Base-by-base conservation (phyloP, 2,329 filamentous ascomycete genomes). In the Colletotrichum eleusines region DNA sequence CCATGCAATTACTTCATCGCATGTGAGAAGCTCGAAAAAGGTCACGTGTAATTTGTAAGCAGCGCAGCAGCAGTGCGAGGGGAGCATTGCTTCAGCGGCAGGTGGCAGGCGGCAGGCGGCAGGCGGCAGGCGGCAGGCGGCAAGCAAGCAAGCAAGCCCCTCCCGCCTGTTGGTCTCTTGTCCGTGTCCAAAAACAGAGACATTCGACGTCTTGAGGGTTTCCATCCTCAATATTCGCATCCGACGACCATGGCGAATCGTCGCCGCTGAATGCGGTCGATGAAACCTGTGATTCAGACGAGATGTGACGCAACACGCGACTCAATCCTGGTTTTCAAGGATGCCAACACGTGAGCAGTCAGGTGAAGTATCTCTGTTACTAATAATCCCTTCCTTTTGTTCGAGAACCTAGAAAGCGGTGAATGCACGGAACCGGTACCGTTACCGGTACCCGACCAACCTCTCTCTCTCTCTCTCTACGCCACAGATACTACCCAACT, bases 341-440 rank as follows among this genome's bases (percentile, higher is more conserved):
- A 59, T 38, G 23, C 50, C n/a, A 31, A 20, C 68, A 71, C 68
- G 68, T 71, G 68, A 71, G 31, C 40, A 66, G 63, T 71, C 68
- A 67, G 63, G 63, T 67, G 64, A 46, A 71, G 64, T 44, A 53
- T 51, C 57, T 42, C 23, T 23, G 31, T 67, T 60, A 57, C 42
- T 57, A 67, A 63, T 35, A 35, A n/a, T 40, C 26, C 28, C 4
- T 28, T 18, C 63, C 40, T 57, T 26, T 33, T 46, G 44, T 23
- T 23, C 50, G 44, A 42, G 35, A 44, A 44, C 35, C 46, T 9
- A 44, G 23, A 44, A 44, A 71, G 68, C 68, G 68, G 68, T 71
- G 64, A 63, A 66, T 51, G 18, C 16, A 33, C 61, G 38, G 68
- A 59, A 63, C 51, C 59, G 44, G 58, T 58, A 46, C 42, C 59